phyloP scores from a whole-genome alignment of 2,329 filamentous ascomycete species.

The Xylariaceae sp. region DNA sequence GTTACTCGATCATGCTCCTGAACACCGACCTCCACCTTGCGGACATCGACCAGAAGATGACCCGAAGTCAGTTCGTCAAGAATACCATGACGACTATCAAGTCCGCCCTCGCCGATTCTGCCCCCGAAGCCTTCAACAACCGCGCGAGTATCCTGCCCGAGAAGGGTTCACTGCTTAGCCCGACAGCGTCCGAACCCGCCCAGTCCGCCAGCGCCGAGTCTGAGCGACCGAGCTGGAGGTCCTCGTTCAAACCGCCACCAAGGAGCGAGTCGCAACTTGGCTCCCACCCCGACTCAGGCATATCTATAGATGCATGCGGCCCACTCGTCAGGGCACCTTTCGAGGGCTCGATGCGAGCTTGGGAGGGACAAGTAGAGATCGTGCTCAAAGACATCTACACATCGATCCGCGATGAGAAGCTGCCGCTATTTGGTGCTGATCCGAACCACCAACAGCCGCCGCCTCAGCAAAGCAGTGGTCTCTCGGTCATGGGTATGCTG shows the following conservation, averaged over 20 bases:
- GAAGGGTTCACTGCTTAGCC: slow-evolving; percentile 22
- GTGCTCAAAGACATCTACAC: slow-evolving; percentile 87
- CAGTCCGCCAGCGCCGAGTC: slow-evolving; percentile 15
- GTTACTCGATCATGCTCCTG: slow-evolving; percentile 88
- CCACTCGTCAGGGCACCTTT: slow-evolving; percentile 73
- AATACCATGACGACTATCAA: slow-evolving; percentile 90
- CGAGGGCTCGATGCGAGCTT: slow-evolving; percentile 65
- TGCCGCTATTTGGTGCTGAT: slow-evolving; percentile 75
- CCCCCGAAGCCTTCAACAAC: slow-evolving; percentile 55
- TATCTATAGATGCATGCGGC: slow-evolving; percentile 50
- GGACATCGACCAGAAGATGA: slow-evolving; percentile 96
- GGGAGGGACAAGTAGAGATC: slow-evolving; percentile 85
- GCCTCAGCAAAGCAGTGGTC: slow-evolving; percentile 44
- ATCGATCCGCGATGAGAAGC: slow-evolving; percentile 78
- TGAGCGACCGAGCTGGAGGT: slow-evolving; percentile 21
- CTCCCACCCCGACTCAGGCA: slow-evolving; percentile 27
- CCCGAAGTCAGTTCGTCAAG: slow-evolving; percentile 84
- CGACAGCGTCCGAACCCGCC: slow-evolving; percentile 15
- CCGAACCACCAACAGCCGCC: slow-evolving; percentile 33
- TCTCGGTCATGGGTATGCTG: slow-evolving; percentile 70
- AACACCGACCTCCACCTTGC: slow-evolving; percentile 95
- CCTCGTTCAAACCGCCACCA: slow-evolving; percentile 44
- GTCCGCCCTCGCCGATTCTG: slow-evolving; percentile 66
- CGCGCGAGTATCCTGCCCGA: slow-evolving; percentile 48
- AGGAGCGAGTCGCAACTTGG: slow-evolving; percentile 36